Conservation (phyloP, 495 filamentous ascomycete species). For the Pyrenula massariospora region DNA sequence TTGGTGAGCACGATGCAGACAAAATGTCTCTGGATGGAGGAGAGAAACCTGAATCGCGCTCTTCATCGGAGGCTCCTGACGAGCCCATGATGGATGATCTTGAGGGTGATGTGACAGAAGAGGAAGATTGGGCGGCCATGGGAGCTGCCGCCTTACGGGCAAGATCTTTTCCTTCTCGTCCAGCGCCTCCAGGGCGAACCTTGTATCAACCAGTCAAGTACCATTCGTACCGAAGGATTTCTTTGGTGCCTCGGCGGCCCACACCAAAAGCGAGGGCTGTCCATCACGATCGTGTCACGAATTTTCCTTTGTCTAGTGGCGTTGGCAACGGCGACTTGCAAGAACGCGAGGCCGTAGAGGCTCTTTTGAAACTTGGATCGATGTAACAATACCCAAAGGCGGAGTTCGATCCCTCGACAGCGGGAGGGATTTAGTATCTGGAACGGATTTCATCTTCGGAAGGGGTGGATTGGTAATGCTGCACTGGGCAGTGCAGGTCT, state of each 20-base stretch:
- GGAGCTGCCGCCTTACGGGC: conserved; percentile 76
- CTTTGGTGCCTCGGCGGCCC: conserved; percentile 34
- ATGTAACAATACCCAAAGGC: conserved; percentile 42
- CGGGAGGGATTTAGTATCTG: not conserved
- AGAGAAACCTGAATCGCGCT: conserved; percentile 47
- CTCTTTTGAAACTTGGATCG: conserved; percentile 73
- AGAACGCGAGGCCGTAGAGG: conserved; percentile 77
- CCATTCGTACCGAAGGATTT: conserved; percentile 22
- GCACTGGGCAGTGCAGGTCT: not conserved
- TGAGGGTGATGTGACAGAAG: conserved; percentile 82
- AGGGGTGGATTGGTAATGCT: not conserved
- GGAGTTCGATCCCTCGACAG: not conserved
- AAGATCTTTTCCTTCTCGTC: conserved; percentile 40
- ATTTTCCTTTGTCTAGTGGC: conserved; percentile 20
- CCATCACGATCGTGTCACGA: conserved; percentile 2
- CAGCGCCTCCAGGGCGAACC: no score
- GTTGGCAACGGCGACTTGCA: conserved; percentile 34
- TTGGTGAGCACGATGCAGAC: conserved; percentile 74
- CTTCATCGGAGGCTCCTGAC: conserved; percentile 61
- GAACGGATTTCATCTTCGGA: not conserved
- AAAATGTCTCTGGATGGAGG: conserved; percentile 89
- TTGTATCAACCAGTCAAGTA: conserved; percentile 17
- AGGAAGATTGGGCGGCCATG: conserved; percentile 92
- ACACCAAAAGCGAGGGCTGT: conserved; percentile 18
- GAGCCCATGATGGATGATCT: conserved; percentile 53